Base-by-base conservation (phyloP, 1,139 yeast species). In the Lodderomyces elongisporus region DNA sequence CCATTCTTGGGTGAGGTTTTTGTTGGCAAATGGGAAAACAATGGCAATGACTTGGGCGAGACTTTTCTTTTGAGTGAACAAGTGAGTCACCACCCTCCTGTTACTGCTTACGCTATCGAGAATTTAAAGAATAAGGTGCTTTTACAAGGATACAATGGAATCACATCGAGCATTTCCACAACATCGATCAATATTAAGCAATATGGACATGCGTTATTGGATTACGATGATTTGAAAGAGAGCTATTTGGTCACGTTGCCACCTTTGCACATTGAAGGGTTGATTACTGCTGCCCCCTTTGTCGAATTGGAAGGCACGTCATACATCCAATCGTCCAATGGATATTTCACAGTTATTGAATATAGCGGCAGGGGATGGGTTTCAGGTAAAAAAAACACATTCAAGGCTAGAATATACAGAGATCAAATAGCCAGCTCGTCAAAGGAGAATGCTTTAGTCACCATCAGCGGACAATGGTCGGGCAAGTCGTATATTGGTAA, bases 51-150 rank as follows among this genome's bases (percentile, higher is more conserved):
- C 17, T 58, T 73, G 9, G 93, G 94, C 21, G 89, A 82, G 43
- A 83, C 95, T 14, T 59, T 74, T 13, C 67, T 89, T 43, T 69
- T 85, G 36, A 77, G 89, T 38, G 97, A 91, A 58, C 97, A 91
- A 60, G 96, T 89, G 14, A 78, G 88, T 42, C 97, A 89, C 60
- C 97, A 89, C 54, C 97, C 97, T 13, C 96, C 97, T 15, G 80
- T 85, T 23, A 88, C 96, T 13, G 96, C 93, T 2, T 91, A 87
- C 54, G 74, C 85, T 24, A 72, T 91, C 36, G 65, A 72, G 52
- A 87, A 87, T 54, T 84, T 80, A 43, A 72, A 77, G 49, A 72
- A 82, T 52, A 72, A 82, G 33, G 78, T 82, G 16, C 60, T 66
- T 21, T 65, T 88, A 39, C 84, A 88, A 56, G 98, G 98, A 29